Conservation (phyloP, 2,329 filamentous ascomycete genomes). For the Aspergillus oerlinghausenensis region DNA sequence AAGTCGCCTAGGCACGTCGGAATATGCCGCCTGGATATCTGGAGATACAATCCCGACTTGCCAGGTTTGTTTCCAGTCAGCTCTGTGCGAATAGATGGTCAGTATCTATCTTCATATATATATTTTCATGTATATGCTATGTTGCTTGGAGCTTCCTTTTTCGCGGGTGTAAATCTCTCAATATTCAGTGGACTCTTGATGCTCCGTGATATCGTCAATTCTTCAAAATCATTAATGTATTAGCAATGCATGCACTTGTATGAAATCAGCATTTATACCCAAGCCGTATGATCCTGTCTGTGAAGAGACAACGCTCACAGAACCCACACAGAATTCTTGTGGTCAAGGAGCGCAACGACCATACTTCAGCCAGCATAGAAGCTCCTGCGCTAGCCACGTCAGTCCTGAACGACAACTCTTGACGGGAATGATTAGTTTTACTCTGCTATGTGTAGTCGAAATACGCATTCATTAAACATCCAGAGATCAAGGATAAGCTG, state of each 20-base stretch:
- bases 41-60: not conserved
- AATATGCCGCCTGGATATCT: not conserved
- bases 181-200: not conserved
- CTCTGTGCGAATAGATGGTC: not conserved
- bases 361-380: not conserved
- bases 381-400: not conserved
- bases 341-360: no score
- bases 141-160: not conserved
- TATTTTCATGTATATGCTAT: not conserved
- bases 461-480: not conserved
- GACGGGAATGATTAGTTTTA: not conserved
- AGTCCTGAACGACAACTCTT: not conserved
- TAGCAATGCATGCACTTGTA: not conserved
- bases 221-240: not conserved
- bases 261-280: not conserved
- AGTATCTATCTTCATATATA: not conserved
- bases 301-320: not conserved
- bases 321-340: no score
- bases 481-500: not conserved
- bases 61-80: not conserved
- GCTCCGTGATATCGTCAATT: not conserved
- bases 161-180: not conserved
- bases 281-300: not conserved
- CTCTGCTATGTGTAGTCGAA: not conserved
- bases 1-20: no score